Conservation (phyloP, 257 asterid species). For the Solanum sitiens region DNA sequence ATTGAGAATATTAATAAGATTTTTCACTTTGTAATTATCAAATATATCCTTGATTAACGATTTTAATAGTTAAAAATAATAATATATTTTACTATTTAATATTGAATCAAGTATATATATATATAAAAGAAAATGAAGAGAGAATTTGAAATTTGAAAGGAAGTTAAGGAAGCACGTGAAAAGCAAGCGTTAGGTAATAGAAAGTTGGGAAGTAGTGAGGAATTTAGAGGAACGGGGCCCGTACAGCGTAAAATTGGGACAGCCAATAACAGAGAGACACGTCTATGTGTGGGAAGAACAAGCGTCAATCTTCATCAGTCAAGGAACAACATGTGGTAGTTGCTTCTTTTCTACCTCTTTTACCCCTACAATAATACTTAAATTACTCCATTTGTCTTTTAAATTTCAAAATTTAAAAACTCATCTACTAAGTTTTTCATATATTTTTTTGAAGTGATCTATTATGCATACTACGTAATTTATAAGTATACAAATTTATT, state of each 20-base stretch:
- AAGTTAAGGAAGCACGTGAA: not conserved
- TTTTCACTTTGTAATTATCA: not conserved
- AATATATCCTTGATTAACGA: not conserved
- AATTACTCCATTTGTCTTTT: too few species aligned
- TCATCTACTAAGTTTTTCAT: too few species aligned
- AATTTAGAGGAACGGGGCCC: not conserved
- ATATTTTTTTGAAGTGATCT: too few species aligned
- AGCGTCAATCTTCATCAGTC: not conserved
- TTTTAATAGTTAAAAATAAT: too few species aligned
- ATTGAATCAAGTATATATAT: not conserved
- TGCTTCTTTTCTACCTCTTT: not conserved
- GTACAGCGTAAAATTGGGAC: too few species aligned
- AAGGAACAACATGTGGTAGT: not conserved
- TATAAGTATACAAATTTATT: too few species aligned
- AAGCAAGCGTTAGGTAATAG: not conserved
- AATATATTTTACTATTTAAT: too few species aligned
- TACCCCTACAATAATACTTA: too few species aligned
- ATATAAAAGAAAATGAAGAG: not conserved
- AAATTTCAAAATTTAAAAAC: too few species aligned
- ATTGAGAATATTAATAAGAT: too few species aligned
- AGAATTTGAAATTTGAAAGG: not conserved
- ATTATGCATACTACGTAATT: too few species aligned
- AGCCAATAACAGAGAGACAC: not conserved
- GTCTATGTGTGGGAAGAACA: not conserved
- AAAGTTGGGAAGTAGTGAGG: not conserved